phyloP scores from a whole-genome alignment of 2,329 filamentous ascomycete species.

The Talaromyces sp. region DNA sequence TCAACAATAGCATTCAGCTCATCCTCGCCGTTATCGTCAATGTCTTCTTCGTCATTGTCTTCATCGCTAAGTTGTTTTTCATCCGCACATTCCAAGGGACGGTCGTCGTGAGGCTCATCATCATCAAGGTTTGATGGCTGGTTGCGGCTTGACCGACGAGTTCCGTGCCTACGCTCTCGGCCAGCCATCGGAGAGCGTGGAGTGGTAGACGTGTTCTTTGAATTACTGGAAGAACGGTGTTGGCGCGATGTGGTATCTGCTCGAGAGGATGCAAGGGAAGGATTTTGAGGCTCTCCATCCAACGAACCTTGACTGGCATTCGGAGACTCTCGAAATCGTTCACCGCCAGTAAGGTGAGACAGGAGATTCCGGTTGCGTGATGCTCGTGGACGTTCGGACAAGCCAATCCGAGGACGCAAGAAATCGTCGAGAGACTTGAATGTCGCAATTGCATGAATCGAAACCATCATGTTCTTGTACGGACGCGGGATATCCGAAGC shows the following conservation, averaged over 20 bases:
- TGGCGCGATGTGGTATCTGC: constrained; percentile 14
- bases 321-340: constrained; percentile 53
- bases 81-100: constrained; percentile 84
- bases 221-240: constrained; percentile 16
- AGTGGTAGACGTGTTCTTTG: constrained; percentile 46
- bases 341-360: constrained; percentile 68
- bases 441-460: constrained; percentile 95
- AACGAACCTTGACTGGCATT: constrained; percentile 21
- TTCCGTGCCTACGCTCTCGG: constrained; percentile 34
- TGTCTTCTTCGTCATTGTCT: constrained; percentile 54
- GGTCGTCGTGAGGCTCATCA: constrained; percentile 58
- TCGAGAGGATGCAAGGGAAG: constrained; percentile 17
- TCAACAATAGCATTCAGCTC: constrained; percentile 85
- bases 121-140: constrained; percentile 50
- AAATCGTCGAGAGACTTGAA: constrained; percentile 98
- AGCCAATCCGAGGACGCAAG: constrained; percentile 77
- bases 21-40: constrained; percentile 52
- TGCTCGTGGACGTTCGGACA: constrained; percentile 67
- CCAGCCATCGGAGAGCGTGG: constrained; percentile 30
- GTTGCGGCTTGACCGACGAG: constrained; percentile 61
- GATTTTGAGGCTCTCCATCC: constrained; percentile 28
- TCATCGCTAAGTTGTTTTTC: constrained; percentile 76
- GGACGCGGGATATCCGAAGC: constrained; percentile 81
- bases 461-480: constrained; percentile 95
- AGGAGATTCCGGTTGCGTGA: constrained; percentile 56